Base-by-base conservation (phyloP, 441 rosid species). In the Gossypium aridum region DNA sequence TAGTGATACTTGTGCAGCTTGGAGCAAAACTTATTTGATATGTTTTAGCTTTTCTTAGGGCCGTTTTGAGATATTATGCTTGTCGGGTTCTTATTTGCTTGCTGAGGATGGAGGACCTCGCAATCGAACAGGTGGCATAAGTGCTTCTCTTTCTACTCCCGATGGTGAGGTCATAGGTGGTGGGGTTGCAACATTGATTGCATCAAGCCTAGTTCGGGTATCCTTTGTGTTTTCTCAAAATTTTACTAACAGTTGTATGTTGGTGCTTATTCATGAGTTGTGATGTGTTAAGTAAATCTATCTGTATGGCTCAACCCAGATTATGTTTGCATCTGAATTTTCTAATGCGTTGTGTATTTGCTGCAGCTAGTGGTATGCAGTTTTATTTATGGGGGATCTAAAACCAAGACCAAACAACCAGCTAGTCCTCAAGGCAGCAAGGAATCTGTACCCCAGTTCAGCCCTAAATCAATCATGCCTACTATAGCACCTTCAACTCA, bases 81-180 rank as follows among this genome's bases (percentile, higher is more conserved):
- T 96, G 86, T 92, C 98, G 6, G 99, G 99, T 56, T 96, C 97
- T 39, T 96, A 90, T 82, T 82, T 96, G 85, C 83, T 96, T 74
- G 86, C 90, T 67, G 98, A 96, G 83, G 96, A 91, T 54, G 96
- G 95, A 61, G 65, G 65, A 61, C 65, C 65, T 14, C 43, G 92
- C 75, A 91, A 81, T 75, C 87, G 98, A 80, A 90, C 90, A 22
- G 99, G 99, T 64, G 99, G 99, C 63, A 56, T 96, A 56, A 94
- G 98, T 76, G 97, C 87, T 77, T 91, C 99, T 9, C 92, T 96
- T 80, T 89, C 95, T 28, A 91, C 92, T 82, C 92, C 98, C 0
- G 98, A 96, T 70, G 98, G 99, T 56, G 93, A 86, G 23, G 98
- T 96, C 26, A 70, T 96, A 71, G 99, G 99, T 53, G 99, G 99